Conservation (phyloP, 208 protist species). For the Plasmodiophora brassicae region DNA sequence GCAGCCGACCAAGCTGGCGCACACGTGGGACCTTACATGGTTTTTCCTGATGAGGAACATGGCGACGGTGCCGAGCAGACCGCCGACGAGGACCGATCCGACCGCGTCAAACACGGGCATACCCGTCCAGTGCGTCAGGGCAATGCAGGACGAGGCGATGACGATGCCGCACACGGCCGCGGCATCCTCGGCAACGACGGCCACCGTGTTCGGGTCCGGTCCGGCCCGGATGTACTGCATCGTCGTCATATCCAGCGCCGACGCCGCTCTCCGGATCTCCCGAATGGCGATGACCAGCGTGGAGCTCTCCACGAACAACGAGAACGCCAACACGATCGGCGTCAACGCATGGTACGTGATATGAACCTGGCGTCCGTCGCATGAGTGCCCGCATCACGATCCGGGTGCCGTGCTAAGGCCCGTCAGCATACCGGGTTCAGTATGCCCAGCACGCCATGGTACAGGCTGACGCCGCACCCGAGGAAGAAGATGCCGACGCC, state of each 20-base stretch:
- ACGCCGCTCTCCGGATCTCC: background rate
- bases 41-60: conserved; percentile 24
- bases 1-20: too few species aligned
- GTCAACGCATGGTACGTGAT: conserved; percentile 12
- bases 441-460: background rate
- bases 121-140: background rate
- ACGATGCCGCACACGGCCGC: conserved; percentile 11
- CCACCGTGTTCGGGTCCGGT: conserved; percentile 2
- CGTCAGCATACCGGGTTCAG: too few species aligned
- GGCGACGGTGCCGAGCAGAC: background rate
- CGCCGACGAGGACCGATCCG: conserved; percentile 5
- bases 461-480: background rate
- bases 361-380: too few species aligned
- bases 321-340: background rate
- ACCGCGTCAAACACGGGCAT: background rate
- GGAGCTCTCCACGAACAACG: background rate
- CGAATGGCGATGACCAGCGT: background rate
- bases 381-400: too few species aligned
- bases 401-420: too few species aligned
- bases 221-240: background rate
- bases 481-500: conserved; percentile 17
- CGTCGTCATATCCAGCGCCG: background rate
- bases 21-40: too few species aligned
- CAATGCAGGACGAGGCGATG: background rate
- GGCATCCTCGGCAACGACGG: conserved; percentile 13